Evolutionary conservation across 2,329 filamentous ascomycete genomes (phyloP).

Genomic region (Cytospora leucostoma): DNA sequence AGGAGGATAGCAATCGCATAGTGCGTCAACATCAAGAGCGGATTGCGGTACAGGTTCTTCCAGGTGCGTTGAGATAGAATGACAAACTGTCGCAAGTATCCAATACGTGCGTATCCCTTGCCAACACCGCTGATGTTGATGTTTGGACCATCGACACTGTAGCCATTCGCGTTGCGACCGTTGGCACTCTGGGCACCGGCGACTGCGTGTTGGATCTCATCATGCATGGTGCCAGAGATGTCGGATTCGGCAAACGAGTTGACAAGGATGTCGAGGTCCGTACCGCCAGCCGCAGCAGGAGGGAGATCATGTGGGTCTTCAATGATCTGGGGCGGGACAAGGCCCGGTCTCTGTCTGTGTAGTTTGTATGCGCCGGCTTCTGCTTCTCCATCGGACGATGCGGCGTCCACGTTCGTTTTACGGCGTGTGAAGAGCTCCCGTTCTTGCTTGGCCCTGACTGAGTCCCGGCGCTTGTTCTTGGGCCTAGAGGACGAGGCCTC

Average conservation of each 20-base stretch:
- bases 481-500: slow-evolving; percentile 66
- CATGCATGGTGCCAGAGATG: slow-evolving; percentile 70
- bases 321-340: slow-evolving; percentile 57
- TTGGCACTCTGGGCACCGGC: slow-evolving; percentile 67
- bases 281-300: slow-evolving; percentile 61
- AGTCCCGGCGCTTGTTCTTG: slow-evolving; percentile 72
- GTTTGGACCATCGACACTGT: slow-evolving; percentile 49
- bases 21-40: slow-evolving; percentile 97
- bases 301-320: slow-evolving; percentile 71
- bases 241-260: slow-evolving; percentile 75
- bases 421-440: slow-evolving; percentile 86
- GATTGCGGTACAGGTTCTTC: slow-evolving; percentile 96
- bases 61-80: slow-evolving; percentile 91
- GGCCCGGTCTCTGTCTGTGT: slow-evolving; percentile 46
- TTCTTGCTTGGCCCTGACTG: slow-evolving; percentile 83
- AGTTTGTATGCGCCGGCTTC: slow-evolving; percentile 55
- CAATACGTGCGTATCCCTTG: slow-evolving; percentile 79
- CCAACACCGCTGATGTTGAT: slow-evolving; percentile 62
- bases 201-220: slow-evolving; percentile 76
- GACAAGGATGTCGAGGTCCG: slow-evolving; percentile 81
- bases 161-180: slow-evolving; percentile 58
- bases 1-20: slow-evolving; percentile 96
- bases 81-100: slow-evolving; percentile 77
- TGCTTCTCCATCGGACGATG: slow-evolving; percentile 58
- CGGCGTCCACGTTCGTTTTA: slow-evolving; percentile 64